These are phyloP conservation scores for Senna tora DNA, from an alignment of 306 rosid species.

Conservation along the genomic window DNA sequence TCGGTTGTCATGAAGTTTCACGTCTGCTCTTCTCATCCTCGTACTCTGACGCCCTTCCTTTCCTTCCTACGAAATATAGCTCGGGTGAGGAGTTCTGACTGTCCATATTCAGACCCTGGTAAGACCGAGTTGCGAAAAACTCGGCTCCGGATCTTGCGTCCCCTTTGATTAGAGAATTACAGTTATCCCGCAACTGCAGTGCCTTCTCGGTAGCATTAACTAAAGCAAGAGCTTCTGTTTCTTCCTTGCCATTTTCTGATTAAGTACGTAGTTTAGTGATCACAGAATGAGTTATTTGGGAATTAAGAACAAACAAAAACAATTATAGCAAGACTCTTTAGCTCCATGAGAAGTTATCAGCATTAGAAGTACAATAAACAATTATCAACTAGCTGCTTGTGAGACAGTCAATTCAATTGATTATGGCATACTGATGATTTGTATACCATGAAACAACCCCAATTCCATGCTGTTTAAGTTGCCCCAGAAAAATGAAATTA, in stretches of 20 bases:
- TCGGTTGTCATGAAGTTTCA: constrained; percentile 11
- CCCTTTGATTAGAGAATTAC: constrained; percentile 54
- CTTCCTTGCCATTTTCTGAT: constrained; percentile 62
- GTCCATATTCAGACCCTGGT: constrained; percentile 73
- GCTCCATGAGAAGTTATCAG: neutral
- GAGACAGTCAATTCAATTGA: no score
- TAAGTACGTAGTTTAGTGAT: neutral
- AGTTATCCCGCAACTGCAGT: constrained; percentile 63
- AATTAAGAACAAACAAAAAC: neutral
- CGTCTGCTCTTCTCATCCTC: constrained; percentile 50
- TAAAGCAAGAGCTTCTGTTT: constrained; percentile 54
- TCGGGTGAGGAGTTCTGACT: constrained; percentile 53
- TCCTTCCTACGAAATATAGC: constrained; percentile 63
- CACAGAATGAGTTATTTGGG: constrained; percentile 2
- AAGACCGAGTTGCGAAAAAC: constrained; percentile 70
- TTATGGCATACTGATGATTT: no score
- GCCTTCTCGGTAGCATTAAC: constrained; percentile 73
- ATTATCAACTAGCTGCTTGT: neutral
- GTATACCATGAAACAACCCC: no score
- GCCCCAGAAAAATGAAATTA: no score
- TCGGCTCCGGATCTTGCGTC: constrained; percentile 76
- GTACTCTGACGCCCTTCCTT: constrained; percentile 76
- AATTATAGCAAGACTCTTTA: neutral
- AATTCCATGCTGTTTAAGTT: no score
- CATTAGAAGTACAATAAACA: neutral